Evolutionary conservation across 1,284 basidiomycete species (phyloP).

Genomic region (Cryptococcus sp.): DNA sequence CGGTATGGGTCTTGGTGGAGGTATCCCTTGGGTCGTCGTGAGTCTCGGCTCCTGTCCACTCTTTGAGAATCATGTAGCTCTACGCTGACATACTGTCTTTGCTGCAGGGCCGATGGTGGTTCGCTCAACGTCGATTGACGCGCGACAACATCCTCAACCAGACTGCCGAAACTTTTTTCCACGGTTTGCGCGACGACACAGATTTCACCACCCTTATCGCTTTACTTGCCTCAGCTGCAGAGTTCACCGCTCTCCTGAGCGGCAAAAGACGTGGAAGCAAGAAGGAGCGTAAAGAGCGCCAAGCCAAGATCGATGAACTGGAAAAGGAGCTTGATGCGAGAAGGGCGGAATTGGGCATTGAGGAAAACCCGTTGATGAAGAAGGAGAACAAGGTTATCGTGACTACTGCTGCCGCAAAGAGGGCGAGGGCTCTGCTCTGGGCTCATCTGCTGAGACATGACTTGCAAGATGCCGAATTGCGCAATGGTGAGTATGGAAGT

Average conservation of each 20-base stretch:
- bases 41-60: slow-evolving; percentile 39
- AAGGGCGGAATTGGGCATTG: slow-evolving; percentile 53
- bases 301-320: slow-evolving; percentile 60
- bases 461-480: slow-evolving; percentile 61
- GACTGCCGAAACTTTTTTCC: slow-evolving; percentile 90
- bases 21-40: slow-evolving; percentile 83
- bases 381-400: slow-evolving; percentile 34
- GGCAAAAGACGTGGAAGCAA: slow-evolving; percentile 42
- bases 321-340: slow-evolving; percentile 62
- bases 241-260: slow-evolving; percentile 56
- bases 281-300: slow-evolving; percentile 52
- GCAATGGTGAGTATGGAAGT: slow-evolving; percentile 60
- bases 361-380: slow-evolving; percentile 38
- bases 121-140: slow-evolving; percentile 83
- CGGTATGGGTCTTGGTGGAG: slow-evolving; percentile 81
- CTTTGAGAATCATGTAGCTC: not conserved
- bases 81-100: not conserved
- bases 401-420: slow-evolving; percentile 50
- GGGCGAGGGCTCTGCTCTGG: slow-evolving; percentile 75
- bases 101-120: slow-evolving; percentile 89
- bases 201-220: slow-evolving; percentile 72
- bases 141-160: slow-evolving; percentile 86
- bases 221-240: slow-evolving; percentile 72
- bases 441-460: slow-evolving; percentile 81
- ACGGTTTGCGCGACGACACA: slow-evolving; percentile 77